Percentiles rank a stretch among this genome's conserved stretches.
These are phyloP conservation scores for Aspergillus sparsus DNA, from an alignment of 495 filamentous ascomycete species.

Conservation along the genomic window DNA sequence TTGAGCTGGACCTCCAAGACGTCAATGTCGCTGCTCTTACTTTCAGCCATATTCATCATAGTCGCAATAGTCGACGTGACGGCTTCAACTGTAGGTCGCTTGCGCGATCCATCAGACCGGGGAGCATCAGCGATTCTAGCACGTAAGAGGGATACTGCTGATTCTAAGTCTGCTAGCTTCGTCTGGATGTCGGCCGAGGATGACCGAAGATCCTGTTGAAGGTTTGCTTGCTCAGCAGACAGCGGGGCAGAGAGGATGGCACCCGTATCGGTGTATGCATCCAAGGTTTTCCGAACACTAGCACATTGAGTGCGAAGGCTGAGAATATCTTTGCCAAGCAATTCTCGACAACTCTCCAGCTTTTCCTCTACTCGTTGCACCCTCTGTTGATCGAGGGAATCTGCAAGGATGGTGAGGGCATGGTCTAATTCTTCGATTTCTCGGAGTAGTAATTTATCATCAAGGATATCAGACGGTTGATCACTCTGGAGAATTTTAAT, in stretches of 20 bases:
- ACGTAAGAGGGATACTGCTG: conserved; percentile 76
- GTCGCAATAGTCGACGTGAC: conserved; percentile 88
- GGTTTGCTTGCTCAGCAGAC: conserved; percentile 72
- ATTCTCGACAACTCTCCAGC: conserved; percentile 57
- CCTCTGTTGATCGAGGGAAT: conserved; percentile 63
- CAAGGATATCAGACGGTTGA: conserved; percentile 45
- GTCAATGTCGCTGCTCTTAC: conserved; percentile 83
- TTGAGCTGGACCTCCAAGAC: conserved; percentile 83
- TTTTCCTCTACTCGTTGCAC: conserved; percentile 65
- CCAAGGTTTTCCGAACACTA: conserved; percentile 71
- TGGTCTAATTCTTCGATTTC: conserved; percentile 66
- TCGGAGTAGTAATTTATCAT: conserved; percentile 67
- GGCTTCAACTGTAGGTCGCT: conserved; percentile 84
- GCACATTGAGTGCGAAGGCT: conserved; percentile 68
- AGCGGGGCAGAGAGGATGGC: conserved; percentile 68
- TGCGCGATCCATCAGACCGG: conserved; percentile 35
- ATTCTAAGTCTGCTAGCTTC: conserved; percentile 74
- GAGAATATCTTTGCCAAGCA: conserved; percentile 62
- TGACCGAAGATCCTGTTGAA: conserved; percentile 80
- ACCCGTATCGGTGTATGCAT: conserved; percentile 64
- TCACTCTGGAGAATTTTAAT: conserved; percentile 39
- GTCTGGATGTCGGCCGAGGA: conserved; percentile 68
- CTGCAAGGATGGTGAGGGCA: conserved; percentile 56
- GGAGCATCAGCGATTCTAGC: conserved; percentile 66
- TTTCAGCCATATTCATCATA: conserved; percentile 89